Conservation (phyloP, 441 rosid species). For the Erodium chrysanthum region DNA sequence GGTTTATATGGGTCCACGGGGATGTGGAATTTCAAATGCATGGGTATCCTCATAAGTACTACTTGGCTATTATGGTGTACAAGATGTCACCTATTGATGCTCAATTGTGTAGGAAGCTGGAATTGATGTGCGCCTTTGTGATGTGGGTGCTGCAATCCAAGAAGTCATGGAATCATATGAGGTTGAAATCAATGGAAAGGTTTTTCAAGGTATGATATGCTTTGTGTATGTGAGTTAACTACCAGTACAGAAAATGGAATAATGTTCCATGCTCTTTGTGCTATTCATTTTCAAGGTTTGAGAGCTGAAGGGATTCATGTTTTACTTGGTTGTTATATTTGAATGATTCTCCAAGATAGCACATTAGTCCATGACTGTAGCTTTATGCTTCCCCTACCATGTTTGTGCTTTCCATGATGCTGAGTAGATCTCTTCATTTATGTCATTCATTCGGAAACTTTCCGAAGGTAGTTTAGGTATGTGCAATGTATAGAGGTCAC, state of each 20-base stretch:
- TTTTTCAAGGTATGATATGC: conserved; percentile 56
- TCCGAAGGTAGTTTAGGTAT: not conserved
- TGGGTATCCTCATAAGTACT: not conserved
- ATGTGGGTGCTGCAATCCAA: conserved; percentile 94
- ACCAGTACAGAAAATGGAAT: not conserved
- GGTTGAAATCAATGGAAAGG: conserved; percentile 93
- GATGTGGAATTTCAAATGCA: not conserved
- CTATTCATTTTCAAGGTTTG: not conserved
- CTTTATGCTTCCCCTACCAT: not conserved
- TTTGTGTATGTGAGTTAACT: not conserved
- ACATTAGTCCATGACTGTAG: not conserved
- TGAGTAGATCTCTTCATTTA: not conserved
- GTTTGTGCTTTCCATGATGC: not conserved
- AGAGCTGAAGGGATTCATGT: not conserved
- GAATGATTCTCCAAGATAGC: conserved; percentile 2
- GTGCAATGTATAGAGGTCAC: not conserved
- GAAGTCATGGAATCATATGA: conserved; percentile 97
- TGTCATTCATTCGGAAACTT: not conserved
- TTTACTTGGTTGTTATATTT: not conserved
- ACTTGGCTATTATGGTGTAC: not conserved
- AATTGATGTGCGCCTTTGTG: conserved; percentile 87
- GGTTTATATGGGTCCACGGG: not conserved
- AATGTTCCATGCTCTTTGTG: not conserved
- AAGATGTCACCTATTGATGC: not conserved
- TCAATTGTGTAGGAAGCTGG: conserved; percentile 64